Base-by-base conservation (phyloP, 208 protist genomes). In the Kentomonas sorsogonicus region DNA sequence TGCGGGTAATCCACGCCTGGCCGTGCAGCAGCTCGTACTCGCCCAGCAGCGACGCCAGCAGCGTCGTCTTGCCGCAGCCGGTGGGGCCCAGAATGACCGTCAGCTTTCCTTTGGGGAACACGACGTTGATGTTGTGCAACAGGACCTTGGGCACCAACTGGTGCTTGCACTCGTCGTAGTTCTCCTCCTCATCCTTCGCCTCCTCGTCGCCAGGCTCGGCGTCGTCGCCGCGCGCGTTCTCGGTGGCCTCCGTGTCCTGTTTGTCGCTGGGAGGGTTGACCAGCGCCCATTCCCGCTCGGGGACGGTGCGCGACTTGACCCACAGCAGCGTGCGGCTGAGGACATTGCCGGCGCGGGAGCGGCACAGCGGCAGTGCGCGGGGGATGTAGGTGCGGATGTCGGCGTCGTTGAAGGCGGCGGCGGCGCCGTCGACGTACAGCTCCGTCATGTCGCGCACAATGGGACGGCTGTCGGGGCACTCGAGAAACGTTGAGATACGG, bases 41-140 rank as follows among this genome's bases (percentile, higher is more conserved):
- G 3, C 72, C 67, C 23, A 86, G 43, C 9, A 90, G 51, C 2
- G 82, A 46, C 0, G 60, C 65, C 16, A 93, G 48, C 36, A 93
- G 67, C 22, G 79, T 86, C 13, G 82, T 87, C 64, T 93, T 93
- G 26, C 86, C 86, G 55, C 80, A 68, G 45, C 84, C 88, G 5
- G 88, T 94, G 13, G 59, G 45, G 23, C 84, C 80, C 25, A 89
- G 59, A 20, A 91, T 46, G 18, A 86, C 52, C 7, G 74, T 84
- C 43, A 83, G 57, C 62, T 81, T 60, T 0, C 64, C 66, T 3
- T 63, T 27, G 0, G 72, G 66, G 33, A 83, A 51, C 1, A 59
- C n/a, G 1, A 77, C 6, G 59, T 67, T 72, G n/a, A 87, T 48
- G 39, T 83, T 48, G 23, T 63, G 53, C 29, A 87, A 60, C 5